Evolutionary conservation across 2,329 filamentous ascomycete species (phyloP), one percentile per base, ranked within the genome.

Genomic region (Talaromyces sp.): DNA sequence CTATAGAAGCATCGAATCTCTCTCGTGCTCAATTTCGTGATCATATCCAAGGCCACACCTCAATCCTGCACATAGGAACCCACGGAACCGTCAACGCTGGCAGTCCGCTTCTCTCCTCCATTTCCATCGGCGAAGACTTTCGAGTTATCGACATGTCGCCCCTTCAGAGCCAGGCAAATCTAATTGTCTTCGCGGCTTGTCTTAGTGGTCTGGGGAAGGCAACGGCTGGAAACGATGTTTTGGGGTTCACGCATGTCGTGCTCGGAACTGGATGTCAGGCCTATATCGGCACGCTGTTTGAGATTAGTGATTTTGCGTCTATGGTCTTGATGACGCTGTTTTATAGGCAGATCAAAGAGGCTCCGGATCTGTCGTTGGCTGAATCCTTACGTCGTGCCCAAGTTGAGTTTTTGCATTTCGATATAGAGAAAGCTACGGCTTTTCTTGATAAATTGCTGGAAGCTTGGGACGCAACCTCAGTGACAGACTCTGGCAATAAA

Each of bases 291-390:
- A 69, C 71, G 2, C 67, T 72, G 17, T 71, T 70, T 68, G 66
- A 72, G 65, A 67, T 73, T 17, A 70, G 66, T 56, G 71, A 72
- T 56, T 71, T 73, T 61, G 70, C 63, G 1, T 72, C 69, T 17
- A 73, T 73, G 71, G 22, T 73, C 27, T 63, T 72, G 31, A 72
- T 72, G 71, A 70, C 67, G 0, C 27, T 70, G 13, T 73, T 72
- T 47, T 72, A 73, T 68, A 67, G 62, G 41, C 60, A 68, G 58
- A 56, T 73, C 27, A 71, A 68, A 27, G 50, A 58, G 2, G 50
- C 63, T 3, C 66, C 67, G 1, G 47, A 57, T 11, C 19, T 67
- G 6, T 56, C 67, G 1, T 43, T 72, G 35, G 69, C 67, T 7
- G 66, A 69, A 37, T 50, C 68, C 2, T 64, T 70, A 54, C 54